Conservation (phyloP, 164 flowering plant genomes). For the Magnolia changhungtana region DNA sequence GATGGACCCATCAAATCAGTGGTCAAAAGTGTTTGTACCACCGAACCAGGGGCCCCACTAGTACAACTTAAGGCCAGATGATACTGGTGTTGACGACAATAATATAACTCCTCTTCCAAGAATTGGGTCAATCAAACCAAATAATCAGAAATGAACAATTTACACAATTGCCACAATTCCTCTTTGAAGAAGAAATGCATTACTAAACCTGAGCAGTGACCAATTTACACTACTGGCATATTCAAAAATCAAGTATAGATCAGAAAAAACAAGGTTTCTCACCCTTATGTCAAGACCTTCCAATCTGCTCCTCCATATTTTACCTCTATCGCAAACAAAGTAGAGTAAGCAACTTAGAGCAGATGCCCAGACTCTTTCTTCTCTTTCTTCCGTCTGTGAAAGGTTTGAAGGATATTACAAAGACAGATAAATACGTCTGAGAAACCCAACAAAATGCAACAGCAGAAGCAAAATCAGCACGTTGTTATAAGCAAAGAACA, state of each 20-base stretch:
- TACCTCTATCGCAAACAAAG: constrained; percentile 83
- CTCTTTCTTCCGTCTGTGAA: constrained; percentile 79
- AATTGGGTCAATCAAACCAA: too few species aligned
- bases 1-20: too few species aligned
- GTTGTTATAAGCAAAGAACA: background rate
- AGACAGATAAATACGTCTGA: background rate
- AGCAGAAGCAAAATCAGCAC: background rate
- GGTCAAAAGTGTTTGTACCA: too few species aligned
- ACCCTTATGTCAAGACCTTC: constrained; percentile 97
- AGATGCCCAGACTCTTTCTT: constrained; percentile 95
- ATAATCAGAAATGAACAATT: too few species aligned
- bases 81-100: too few species aligned
- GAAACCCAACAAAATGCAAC: background rate
- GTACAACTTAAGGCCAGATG: too few species aligned
- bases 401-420: background rate
- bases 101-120: too few species aligned
- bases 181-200: too few species aligned
- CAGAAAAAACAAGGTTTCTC: constrained; percentile 24
- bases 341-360: constrained; percentile 91
- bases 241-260: constrained; percentile 41
- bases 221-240: too few species aligned
- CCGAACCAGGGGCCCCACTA: too few species aligned
- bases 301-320: constrained; percentile 65
- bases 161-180: too few species aligned
- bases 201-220: too few species aligned